Evolutionary conservation across 495 filamentous ascomycete genomes (phyloP).

Genomic region (Aspergillus avenaceus): DNA sequence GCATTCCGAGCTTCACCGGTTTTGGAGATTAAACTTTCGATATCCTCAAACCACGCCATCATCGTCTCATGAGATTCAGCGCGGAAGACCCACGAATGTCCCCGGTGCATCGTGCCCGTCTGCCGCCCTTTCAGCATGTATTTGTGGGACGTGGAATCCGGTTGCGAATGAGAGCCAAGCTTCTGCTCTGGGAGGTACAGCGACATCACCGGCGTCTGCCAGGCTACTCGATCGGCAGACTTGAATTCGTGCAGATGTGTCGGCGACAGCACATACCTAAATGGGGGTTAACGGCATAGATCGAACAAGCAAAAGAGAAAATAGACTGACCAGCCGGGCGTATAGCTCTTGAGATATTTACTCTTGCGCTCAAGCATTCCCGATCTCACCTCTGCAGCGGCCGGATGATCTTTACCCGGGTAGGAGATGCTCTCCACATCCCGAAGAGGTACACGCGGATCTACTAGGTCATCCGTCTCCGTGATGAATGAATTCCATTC

Average conservation of each 20-base stretch:
- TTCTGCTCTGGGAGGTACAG: constrained; percentile 92
- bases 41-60: constrained; percentile 95
- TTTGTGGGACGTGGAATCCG: constrained; percentile 88
- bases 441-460: constrained; percentile 75
- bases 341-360: constrained; percentile 98
- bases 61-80: constrained; percentile 94
- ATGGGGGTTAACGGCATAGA: constrained; percentile 27
- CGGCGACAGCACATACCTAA: constrained; percentile 90
- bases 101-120: constrained; percentile 87
- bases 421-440: constrained; percentile 82
- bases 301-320: not conserved
- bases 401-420: constrained; percentile 85
- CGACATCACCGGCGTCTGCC: constrained; percentile 87
- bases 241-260: constrained; percentile 99
- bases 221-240: constrained; percentile 68
- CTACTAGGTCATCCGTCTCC: constrained; percentile 80
- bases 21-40: constrained; percentile 79
- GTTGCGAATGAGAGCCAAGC: constrained; percentile 83
- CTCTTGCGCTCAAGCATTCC: constrained; percentile 95
- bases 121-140: constrained; percentile 96
- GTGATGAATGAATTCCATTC: constrained; percentile 87
- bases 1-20: constrained; percentile 85
- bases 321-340: constrained; percentile 78
- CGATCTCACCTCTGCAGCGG: constrained; percentile 79
- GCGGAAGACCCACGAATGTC: constrained; percentile 96